Conservation (phyloP, 2,329 filamentous ascomycete genomes). For the Stemphylium beticola region DNA sequence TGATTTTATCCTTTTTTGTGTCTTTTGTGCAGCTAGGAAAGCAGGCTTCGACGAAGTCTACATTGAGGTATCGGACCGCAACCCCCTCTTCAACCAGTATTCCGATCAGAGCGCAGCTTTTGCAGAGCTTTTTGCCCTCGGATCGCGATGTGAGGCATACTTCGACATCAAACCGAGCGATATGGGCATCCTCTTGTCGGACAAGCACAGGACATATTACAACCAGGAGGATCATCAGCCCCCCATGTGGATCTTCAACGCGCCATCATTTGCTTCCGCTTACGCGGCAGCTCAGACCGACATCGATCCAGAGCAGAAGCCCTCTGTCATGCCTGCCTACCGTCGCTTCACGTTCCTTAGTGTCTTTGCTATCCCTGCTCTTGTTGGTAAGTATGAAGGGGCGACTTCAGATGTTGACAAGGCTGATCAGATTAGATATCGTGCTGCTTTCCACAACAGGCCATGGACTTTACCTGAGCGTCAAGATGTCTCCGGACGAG, state of each 20-base stretch:
- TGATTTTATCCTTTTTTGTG: conserved; percentile 63
- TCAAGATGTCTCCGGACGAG: conserved; percentile 59
- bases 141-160: conserved; percentile 68
- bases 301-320: conserved; percentile 56
- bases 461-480: conserved; percentile 66
- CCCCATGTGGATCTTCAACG: conserved; percentile 58
- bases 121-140: conserved; percentile 67
- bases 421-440: conserved; percentile 55
- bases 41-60: conserved; percentile 68
- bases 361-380: conserved; percentile 67
- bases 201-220: conserved; percentile 52
- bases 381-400: conserved; percentile 50
- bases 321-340: conserved; percentile 54
- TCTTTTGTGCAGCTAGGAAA: conserved; percentile 64
- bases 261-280: conserved; percentile 57
- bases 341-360: conserved; percentile 63
- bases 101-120: conserved; percentile 69
- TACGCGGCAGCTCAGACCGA: conserved; percentile 62
- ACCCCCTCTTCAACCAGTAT: conserved; percentile 66
- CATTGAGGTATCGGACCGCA: conserved; percentile 66
- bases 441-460: conserved; percentile 64
- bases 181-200: conserved; percentile 44
- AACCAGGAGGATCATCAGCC: conserved; percentile 52
- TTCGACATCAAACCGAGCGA: conserved; percentile 59
- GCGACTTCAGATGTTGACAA: neutral